Conservation (phyloP, 306 rosid genomes). For the Acacia crassicarpa region DNA sequence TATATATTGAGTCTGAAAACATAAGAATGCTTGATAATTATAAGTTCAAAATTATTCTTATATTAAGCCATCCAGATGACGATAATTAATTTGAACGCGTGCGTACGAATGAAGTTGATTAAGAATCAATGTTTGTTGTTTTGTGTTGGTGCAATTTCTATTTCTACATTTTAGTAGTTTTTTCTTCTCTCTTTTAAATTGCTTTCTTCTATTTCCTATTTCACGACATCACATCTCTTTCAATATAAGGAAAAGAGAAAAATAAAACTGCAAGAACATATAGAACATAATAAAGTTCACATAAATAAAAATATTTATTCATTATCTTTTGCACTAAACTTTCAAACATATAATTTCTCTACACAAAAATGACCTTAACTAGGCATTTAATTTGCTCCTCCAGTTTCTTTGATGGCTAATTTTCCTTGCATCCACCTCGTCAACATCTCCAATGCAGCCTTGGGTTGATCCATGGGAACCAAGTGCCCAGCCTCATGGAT, state of each 20-base stretch:
- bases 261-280: no score
- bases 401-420: conserved; percentile 16
- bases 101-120: no score
- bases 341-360: background rate
- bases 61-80: no score
- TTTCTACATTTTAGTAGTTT: background rate
- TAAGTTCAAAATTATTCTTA: no score
- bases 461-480: conserved; percentile 98
- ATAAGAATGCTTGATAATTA: no score
- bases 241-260: no score
- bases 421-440: conserved; percentile 79
- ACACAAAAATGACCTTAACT: background rate
- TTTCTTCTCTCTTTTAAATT: no score
- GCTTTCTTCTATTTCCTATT: no score
- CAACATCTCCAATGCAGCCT: conserved; percentile 77
- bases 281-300: background rate
- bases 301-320: background rate
- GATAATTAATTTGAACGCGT: no score
- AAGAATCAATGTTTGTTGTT: no score
- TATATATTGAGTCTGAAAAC: background rate
- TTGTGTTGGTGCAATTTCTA: background rate
- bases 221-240: no score
- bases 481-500: conserved; percentile 85
- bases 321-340: background rate
- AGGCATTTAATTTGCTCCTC: no score